phyloP scores from a whole-genome alignment of 2,329 filamentous ascomycete species.

The Beauveria sp. region DNA sequence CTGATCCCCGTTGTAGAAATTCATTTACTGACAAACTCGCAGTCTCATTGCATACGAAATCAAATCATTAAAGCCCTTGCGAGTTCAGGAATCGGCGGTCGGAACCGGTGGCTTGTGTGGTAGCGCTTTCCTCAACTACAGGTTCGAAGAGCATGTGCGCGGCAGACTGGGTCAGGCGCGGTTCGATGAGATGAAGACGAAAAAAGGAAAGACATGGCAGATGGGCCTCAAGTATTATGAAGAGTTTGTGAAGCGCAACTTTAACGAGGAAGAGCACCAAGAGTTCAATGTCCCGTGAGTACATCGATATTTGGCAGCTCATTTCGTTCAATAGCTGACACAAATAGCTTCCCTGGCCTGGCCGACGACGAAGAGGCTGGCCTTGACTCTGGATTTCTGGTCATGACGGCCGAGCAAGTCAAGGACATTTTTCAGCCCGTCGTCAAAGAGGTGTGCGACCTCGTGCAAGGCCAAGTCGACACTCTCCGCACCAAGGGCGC shows the following conservation, averaged over 20 bases:
- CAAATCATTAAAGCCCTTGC: conserved; percentile 61
- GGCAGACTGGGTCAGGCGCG: conserved; percentile 56
- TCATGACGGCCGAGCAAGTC: conserved; percentile 62
- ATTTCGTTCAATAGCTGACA: neutral
- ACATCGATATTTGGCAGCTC: neutral
- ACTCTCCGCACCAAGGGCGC: conserved; percentile 53
- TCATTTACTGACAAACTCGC: conserved; percentile 15
- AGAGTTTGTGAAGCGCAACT: conserved; percentile 78
- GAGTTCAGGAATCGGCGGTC: conserved; percentile 71
- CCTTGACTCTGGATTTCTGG: conserved; percentile 67
- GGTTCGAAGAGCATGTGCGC: conserved; percentile 71
- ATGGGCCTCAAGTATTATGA: conserved; percentile 75
- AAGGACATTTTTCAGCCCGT: conserved; percentile 71
- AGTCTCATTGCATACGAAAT: conserved; percentile 75
- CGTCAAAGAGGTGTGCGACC: conserved; percentile 60
- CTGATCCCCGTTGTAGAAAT: too few species aligned
- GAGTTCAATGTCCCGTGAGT: conserved; percentile 68
- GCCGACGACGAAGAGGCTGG: conserved; percentile 69
- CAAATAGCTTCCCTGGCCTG: conserved; percentile 58
- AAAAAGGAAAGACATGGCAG: conserved; percentile 74
- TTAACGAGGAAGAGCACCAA: conserved; percentile 68
- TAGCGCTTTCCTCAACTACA: conserved; percentile 71
- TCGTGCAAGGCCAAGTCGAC: conserved; percentile 61
- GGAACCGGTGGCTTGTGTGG: conserved; percentile 73
- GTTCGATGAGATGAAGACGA: conserved; percentile 68